Base-by-base conservation (phyloP, 306 rosid species). In the Vachellia collinsii region DNA sequence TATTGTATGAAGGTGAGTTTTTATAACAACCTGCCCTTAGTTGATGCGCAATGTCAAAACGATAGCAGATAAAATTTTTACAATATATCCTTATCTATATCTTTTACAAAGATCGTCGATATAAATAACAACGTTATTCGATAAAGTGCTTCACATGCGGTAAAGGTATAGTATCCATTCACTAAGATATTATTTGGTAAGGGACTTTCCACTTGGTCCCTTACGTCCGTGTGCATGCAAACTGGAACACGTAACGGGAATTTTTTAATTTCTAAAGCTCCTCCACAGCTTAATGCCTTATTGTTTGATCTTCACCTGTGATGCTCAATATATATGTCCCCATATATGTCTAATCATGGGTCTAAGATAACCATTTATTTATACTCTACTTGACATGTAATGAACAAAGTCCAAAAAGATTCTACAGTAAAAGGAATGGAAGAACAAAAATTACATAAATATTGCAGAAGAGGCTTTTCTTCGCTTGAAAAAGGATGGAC, bases 401-500 rank as follows among this genome's bases (percentile, higher is more conserved):
- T 11, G 37, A 69, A 69, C 54, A 29, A 76, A 65, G 71, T 56
- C 46, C 38, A 75, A 16, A 19, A 62, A 77, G 50, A 73, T 68
- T 75, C 42, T 53, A 39, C 41, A 34, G 34, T 29, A 44, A 83
- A 83, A 77, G 10, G 17, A 81, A 78, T 78, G 50, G 50, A 63
- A 84, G 41, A 38, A 67, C 13, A 7, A 59, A 23, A 69, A 61
- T 77, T 23, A 53, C 23, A 74, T 8, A 65, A 66, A 81, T 58
- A 64, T 9, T 71, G 59, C 74, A 47, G 50, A 74, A 56, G 72
- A 75, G 78, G 70, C 46, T 16, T 66, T 73, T 53, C 59, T 67
- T 69, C 39, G 75, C 85, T 47, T 71, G 58, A 78, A 81, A 48
- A 75, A 85, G 43, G 43, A 36, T 2, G 71, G 83, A 72, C 39